Percentiles rank a stretch among this genome's conserved stretches.
These are phyloP conservation scores for Mycocentrospora acerina DNA, from an alignment of 2,329 filamentous ascomycete species.

Conservation along the genomic window DNA sequence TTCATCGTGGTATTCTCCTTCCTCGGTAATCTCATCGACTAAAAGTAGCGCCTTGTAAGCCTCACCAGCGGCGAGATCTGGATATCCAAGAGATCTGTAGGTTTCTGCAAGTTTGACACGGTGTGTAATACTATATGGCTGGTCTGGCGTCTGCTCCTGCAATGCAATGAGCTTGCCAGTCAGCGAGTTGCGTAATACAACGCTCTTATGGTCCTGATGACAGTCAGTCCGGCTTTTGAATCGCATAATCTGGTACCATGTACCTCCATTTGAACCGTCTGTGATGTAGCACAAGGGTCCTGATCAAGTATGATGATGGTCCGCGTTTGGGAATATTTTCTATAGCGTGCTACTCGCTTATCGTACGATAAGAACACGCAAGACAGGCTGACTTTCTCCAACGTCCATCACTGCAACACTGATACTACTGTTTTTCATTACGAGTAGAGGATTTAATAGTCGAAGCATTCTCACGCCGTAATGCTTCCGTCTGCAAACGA, in stretches of 20 bases:
- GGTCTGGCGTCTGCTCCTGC: constrained; percentile 22
- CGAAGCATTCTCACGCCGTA: background rate
- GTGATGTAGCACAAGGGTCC: background rate
- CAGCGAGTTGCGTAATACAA: constrained; percentile 13
- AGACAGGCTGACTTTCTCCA: too few species aligned
- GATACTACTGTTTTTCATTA: too few species aligned
- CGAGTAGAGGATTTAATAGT: too few species aligned
- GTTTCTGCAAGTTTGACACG: constrained; percentile 66
- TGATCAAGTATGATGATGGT: background rate
- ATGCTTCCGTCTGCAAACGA: constrained; percentile 44
- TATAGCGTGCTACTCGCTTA: too few species aligned
- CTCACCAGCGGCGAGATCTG: constrained; percentile 86
- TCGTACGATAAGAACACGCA: too few species aligned
- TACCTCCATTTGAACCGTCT: constrained; percentile 11
- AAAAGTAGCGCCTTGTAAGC: constrained; percentile 88
- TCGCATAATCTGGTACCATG: background rate
- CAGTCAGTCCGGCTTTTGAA: background rate
- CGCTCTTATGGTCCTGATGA: background rate
- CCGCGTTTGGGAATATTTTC: background rate
- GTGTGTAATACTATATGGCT: constrained; percentile 42
- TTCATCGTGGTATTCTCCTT: constrained; percentile 77
- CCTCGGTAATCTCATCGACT: constrained; percentile 75
- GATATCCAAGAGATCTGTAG: constrained; percentile 76
- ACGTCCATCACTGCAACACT: too few species aligned
- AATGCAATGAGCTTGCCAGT: constrained; percentile 23